phyloP scores from a whole-genome alignment of 2,329 filamentous ascomycete species.

The Pyrenophora graminea region DNA sequence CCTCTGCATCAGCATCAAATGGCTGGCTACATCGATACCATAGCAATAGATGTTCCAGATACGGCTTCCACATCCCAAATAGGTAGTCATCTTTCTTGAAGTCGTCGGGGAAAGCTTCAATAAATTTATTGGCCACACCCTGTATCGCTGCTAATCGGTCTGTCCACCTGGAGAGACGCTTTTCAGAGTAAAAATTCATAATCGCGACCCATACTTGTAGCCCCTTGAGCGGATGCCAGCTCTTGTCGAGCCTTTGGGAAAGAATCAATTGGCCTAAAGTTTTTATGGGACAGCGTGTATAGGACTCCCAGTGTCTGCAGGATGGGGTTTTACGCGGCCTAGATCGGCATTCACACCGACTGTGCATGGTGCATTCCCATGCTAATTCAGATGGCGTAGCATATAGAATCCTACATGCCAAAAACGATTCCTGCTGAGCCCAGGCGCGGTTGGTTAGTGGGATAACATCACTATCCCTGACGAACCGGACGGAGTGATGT shows the following conservation, averaged over 20 bases:
- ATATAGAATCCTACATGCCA: conserved; percentile 3
- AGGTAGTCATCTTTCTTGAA: background rate
- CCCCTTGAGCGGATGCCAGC: background rate
- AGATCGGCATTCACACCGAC: background rate
- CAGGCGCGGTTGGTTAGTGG: conserved; percentile 2
- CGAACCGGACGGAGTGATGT: background rate
- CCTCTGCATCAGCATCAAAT: background rate
- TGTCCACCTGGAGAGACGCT: background rate
- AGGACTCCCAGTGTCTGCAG: background rate
- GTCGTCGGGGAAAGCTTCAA: background rate
- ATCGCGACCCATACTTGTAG: background rate
- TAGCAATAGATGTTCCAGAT: background rate
- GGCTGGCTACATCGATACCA: background rate
- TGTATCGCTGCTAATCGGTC: conserved; percentile 6
- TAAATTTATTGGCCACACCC: background rate
- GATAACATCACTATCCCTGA: background rate
- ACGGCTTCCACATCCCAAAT: background rate
- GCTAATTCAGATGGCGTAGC: conserved; percentile 5
- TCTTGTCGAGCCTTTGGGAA: background rate
- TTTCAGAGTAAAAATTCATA: background rate
- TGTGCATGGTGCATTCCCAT: background rate
- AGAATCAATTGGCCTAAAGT: background rate
- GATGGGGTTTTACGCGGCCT: background rate
- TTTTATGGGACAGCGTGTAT: background rate
- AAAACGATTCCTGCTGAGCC: background rate